phyloP scores from a whole-genome alignment of 1,139 yeast genomes.

The Yamadazyma siamensis region DNA sequence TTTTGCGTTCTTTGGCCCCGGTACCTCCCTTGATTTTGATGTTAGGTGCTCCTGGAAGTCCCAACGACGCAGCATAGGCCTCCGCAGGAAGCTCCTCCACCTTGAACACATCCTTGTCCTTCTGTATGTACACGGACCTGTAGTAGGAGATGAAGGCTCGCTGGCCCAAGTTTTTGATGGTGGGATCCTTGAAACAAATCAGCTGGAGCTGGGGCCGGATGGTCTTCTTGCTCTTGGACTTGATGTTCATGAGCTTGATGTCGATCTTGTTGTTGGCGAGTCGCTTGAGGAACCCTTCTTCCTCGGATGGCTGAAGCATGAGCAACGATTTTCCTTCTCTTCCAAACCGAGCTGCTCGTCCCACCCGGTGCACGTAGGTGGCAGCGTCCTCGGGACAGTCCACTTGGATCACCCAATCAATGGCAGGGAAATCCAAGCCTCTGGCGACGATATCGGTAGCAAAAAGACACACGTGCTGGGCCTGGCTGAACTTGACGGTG shows the following conservation, averaged over 20 bases:
- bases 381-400: conserved; percentile 97
- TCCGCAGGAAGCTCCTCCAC: conserved; percentile 77
- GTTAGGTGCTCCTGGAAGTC: conserved; percentile 95
- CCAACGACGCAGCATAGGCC: conserved; percentile 80
- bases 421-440: conserved; percentile 95
- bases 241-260: conserved; percentile 69
- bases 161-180: conserved; percentile 88
- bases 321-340: conserved; percentile 82
- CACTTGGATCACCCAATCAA: conserved; percentile 95
- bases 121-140: conserved; percentile 79
- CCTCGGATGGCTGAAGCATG: conserved; percentile 82
- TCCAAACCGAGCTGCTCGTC: conserved; percentile 94
- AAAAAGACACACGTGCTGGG: conserved; percentile 83
- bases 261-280: conserved; percentile 63
- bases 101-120: conserved; percentile 81
- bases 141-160: conserved; percentile 92
- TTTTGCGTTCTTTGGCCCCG: conserved; percentile 68
- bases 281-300: conserved; percentile 68
- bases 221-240: conserved; percentile 71
- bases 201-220: conserved; percentile 85
- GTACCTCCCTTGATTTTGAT: conserved; percentile 62
- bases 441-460: conserved; percentile 98
- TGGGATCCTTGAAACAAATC: conserved; percentile 87
- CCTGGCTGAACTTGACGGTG: conserved; percentile 76
- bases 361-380: conserved; percentile 94